Conservation (phyloP, 805 yeast genomes). For the Lipomyces starkeyi region DNA sequence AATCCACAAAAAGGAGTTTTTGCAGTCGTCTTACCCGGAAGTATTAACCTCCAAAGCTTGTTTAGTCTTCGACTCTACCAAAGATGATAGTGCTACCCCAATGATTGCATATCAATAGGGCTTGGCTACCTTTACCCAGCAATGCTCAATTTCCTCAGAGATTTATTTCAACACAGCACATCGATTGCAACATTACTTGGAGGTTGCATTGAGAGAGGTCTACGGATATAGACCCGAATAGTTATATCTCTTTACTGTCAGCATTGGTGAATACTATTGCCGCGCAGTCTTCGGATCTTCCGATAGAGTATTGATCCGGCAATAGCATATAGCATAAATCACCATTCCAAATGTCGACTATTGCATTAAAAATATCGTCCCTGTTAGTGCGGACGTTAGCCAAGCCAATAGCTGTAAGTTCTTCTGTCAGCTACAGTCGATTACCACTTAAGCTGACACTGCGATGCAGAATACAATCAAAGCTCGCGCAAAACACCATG, state of each 20-base stretch:
- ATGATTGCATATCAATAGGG: neutral
- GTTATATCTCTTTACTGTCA: neutral
- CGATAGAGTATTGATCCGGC: neutral
- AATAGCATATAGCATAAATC: neutral
- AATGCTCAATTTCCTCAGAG: neutral
- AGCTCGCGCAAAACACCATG: constrained; percentile 76
- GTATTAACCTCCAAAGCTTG: neutral
- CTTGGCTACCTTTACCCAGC: neutral
- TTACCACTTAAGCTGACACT: neutral
- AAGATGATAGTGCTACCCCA: too few species aligned
- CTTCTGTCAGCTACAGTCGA: neutral
- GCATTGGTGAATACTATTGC: neutral
- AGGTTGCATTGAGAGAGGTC: neutral
- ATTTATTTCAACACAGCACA: neutral
- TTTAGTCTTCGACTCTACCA: too few species aligned
- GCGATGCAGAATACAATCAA: constrained; percentile 59
- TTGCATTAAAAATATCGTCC: constrained; percentile 75
- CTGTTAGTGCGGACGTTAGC: constrained; percentile 75
- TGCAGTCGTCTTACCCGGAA: neutral
- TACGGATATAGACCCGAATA: neutral
- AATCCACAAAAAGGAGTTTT: too few species aligned
- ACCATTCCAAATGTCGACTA: constrained; percentile 64
- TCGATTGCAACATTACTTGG: neutral
- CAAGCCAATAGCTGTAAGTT: constrained; percentile 70
- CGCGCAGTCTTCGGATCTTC: too few species aligned